phyloP scores from a whole-genome alignment of 495 filamentous ascomycete genomes.

The Aspergillus baeticus region DNA sequence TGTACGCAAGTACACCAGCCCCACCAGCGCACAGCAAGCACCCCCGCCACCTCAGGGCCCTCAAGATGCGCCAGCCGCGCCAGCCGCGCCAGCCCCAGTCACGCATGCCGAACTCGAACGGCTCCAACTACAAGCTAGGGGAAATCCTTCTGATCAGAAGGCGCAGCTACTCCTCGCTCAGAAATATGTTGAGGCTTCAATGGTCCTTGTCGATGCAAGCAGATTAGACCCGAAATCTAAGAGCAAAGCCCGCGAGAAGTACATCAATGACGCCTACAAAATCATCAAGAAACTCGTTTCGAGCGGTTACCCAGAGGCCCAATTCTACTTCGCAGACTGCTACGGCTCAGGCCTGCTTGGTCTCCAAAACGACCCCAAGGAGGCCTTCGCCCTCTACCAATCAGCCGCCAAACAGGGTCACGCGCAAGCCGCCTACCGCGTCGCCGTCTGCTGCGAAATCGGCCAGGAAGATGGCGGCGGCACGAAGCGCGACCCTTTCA shows the following conservation, averaged over 20 bases:
- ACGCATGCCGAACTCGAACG: slow-evolving; percentile 75
- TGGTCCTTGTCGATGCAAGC: slow-evolving; percentile 65
- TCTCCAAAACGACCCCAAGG: slow-evolving; percentile 75
- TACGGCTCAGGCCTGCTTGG: slow-evolving; percentile 73
- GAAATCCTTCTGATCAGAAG: slow-evolving; percentile 68
- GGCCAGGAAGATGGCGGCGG: slow-evolving; percentile 93
- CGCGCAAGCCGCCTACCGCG: slow-evolving; percentile 83
- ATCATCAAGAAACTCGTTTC: slow-evolving; percentile 81
- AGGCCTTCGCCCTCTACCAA: slow-evolving; percentile 91
- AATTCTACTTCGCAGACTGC: slow-evolving; percentile 92
- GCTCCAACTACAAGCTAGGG: slow-evolving; percentile 63
- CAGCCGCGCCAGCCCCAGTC: slow-evolving; percentile 51
- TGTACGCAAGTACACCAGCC: slow-evolving; percentile 66
- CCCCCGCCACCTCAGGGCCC: slow-evolving; percentile 31
- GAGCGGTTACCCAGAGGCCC: slow-evolving; percentile 71
- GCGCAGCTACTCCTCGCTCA: slow-evolving; percentile 74
- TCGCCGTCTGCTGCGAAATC: slow-evolving; percentile 96
- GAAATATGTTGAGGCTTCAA: slow-evolving; percentile 82
- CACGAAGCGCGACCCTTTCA: slow-evolving; percentile 83
- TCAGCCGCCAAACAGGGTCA: slow-evolving; percentile 89
- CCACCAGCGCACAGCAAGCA: slow-evolving; percentile 31
- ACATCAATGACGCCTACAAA: slow-evolving; percentile 82
- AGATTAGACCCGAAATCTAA: slow-evolving; percentile 74
- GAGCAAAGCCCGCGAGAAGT: slow-evolving; percentile 77
- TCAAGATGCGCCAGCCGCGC: slow-evolving; percentile 26